Percentiles rank a stretch among this genome's conserved stretches.
Conservation (phyloP, 2,329 filamentous ascomycete genomes). For the Fusarium metavorans region DNA sequence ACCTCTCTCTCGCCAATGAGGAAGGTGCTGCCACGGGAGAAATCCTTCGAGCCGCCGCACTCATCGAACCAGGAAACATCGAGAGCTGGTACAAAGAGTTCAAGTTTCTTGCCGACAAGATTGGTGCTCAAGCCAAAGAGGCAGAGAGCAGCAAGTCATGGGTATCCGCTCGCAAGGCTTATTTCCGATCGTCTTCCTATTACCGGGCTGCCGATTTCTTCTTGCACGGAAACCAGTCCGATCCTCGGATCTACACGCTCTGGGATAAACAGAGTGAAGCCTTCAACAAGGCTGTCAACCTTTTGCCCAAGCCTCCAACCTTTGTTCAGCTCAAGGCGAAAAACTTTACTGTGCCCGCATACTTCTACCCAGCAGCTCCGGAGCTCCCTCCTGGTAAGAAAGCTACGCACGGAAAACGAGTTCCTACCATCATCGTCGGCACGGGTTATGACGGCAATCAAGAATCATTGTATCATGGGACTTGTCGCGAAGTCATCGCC, state of each 20-base stretch:
- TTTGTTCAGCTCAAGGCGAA: not conserved
- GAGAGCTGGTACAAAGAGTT: not conserved
- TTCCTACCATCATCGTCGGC: not conserved
- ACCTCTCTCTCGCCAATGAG: not conserved
- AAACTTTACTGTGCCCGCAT: not conserved
- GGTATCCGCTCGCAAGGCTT: not conserved
- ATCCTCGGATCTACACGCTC: not conserved
- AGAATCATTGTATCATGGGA: not conserved
- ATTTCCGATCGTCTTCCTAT: not conserved
- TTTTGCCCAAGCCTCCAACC: not conserved
- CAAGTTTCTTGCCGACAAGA: not conserved
- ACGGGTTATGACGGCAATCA: not conserved
- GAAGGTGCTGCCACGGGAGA: not conserved
- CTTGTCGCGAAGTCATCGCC: not conserved
- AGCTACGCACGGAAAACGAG: not conserved
- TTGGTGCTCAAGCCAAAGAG: not conserved
- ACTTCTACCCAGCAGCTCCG: not conserved
- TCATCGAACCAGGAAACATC: not conserved
- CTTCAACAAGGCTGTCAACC: not conserved
- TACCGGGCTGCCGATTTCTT: not conserved
- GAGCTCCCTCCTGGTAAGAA: not conserved
- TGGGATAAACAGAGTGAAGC: not conserved
- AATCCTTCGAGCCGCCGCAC: not conserved
- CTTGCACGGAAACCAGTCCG: not conserved
- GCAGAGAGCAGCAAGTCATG: not conserved